phyloP scores from a whole-genome alignment of 768 basidiomycete species.

The Phaffia tasmanica region DNA sequence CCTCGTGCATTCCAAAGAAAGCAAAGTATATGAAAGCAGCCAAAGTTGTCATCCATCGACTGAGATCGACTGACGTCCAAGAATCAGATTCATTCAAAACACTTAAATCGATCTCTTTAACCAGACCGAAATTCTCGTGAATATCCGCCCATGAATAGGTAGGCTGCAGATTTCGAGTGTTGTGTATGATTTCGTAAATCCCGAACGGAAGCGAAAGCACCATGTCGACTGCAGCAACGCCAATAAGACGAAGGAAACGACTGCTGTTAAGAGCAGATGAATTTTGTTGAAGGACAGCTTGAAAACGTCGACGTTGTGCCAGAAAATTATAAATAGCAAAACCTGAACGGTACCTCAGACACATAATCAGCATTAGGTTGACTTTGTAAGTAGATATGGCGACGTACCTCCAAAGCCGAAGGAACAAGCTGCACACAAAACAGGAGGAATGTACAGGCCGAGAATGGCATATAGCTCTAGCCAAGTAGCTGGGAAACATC shows the following conservation, averaged over 20 bases:
- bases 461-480: background rate
- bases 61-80: background rate
- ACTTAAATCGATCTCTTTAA: background rate
- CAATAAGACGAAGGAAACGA: slow-evolving; percentile 22
- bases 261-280: slow-evolving; percentile 17
- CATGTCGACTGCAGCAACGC: slow-evolving; percentile 23
- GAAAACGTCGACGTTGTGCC: slow-evolving; percentile 20
- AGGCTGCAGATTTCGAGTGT: background rate
- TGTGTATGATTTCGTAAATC: background rate
- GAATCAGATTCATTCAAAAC: background rate
- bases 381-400: background rate
- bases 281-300: slow-evolving; percentile 13
- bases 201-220: slow-evolving; percentile 12
- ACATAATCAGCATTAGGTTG: too few relatives aligned
- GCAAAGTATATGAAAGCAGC: slow-evolving; percentile 20
- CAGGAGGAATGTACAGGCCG: background rate
- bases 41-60: slow-evolving; percentile 18
- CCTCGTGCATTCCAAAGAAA: slow-evolving; percentile 25
- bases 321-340: slow-evolving; percentile 20
- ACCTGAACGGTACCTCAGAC: background rate
- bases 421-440: slow-evolving; percentile 1
- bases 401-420: slow-evolving; percentile 23
- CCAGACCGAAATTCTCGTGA: slow-evolving; percentile 7
- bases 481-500: slow-evolving; percentile 5
- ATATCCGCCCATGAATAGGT: slow-evolving; percentile 14